Base-by-base conservation (phyloP, 1,284 basidiomycete species). In the Bjerkandera adusta region DNA sequence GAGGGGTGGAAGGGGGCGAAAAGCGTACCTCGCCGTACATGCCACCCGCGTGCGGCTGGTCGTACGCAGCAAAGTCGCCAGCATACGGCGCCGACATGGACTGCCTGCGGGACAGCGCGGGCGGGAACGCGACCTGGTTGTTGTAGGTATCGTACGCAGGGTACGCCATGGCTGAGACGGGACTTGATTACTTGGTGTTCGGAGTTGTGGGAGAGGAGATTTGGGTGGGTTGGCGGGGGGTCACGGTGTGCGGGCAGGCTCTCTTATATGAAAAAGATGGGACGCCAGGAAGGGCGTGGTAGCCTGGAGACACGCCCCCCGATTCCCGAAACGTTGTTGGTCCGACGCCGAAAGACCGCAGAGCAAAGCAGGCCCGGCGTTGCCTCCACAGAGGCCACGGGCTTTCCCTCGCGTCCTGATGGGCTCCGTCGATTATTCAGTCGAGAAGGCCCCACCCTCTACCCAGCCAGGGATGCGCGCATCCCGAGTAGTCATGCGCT, bases 111-210 rank as follows among this genome's bases (percentile, higher is more conserved):
- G 55, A 47, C 10, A 63, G 53, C n/a, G n/a, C n/a, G n/a, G n/a
- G n/a, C 30, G 65, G 59, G 41, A 63, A 59, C 16, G 57, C 60
- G 56, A 64, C 52, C 55, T 60, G 55, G 52, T 49, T 43, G 58
- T 58, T 50, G 61, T 63, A 62, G 21, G 58, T 51, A 36, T 69
- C 67, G 56, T 69, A 69, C 24, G 61, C 57, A 30, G 65, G 55
- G 53, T 68, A 70, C 33, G 68, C 64, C 62, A 70, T 68, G 20
- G 56, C 36, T 29, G 42, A 35, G n/a, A n/a, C n/a, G n/a, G n/a
- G n/a, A n/a, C n/a, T n/a, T 18, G 41, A 21, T 36, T 27, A 15
- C 15, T 40, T 38, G 3, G 34, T 11, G 5, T 30, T 24, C 27
- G 42, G 36, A 43, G 18, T 25, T 38, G 33, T 38, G 8, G 18